Base-by-base conservation (phyloP, 352 stramenopile genomes). In the Phytopythium aichiense region DNA sequence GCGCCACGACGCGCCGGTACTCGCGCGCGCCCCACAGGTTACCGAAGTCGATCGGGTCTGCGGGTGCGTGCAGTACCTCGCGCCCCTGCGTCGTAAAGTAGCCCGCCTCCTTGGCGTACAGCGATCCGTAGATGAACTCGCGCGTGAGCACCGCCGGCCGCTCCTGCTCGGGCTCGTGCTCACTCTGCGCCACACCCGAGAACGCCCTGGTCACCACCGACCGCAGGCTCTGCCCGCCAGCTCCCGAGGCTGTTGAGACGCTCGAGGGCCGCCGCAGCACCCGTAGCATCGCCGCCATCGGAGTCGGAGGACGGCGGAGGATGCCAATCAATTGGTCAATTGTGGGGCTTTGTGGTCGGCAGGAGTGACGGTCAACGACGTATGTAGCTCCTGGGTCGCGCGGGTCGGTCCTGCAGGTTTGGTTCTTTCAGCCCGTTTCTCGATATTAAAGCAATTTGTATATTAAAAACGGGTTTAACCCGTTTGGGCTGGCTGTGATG, bases 31-130 rank as follows among this genome's bases (percentile, higher is more conserved):
- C 88, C 80, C 75, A 89, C 20, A 96, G 72, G 56, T 91, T 86
- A 13, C 67, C 69, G 54, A 96, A 96, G 69, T 90, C 75, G 56
- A 95, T 87, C 53, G 69, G 49, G 30, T 82, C 66, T 3, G 67
- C 59, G 1, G 81, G 83, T 35, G 82, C 74, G 51, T 93, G 84
- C 50, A 96, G 69, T 61, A 95, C 86, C 45, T 92, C 77, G 18
- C 85, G 84, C 5, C 71, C 60, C 59, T 83, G 52, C n/a, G 82
- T 92, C 33, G 83, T 89, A 45, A 96, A 96, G 69, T 96, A 96
- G 1, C 88, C 88, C 22, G 66, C 68, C 43, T 92, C 79, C 52
- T 84, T 78, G 13, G 81, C 76, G 63, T 96, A 96, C 60, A 96
- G 69, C 48, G 84, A 83, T 33, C 74, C 76, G 67, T 93, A 85